Percentiles rank a stretch among this genome's conserved stretches.
Conservation (phyloP, 176 grass and related monocot species). For the Lolium rigidum region DNA sequence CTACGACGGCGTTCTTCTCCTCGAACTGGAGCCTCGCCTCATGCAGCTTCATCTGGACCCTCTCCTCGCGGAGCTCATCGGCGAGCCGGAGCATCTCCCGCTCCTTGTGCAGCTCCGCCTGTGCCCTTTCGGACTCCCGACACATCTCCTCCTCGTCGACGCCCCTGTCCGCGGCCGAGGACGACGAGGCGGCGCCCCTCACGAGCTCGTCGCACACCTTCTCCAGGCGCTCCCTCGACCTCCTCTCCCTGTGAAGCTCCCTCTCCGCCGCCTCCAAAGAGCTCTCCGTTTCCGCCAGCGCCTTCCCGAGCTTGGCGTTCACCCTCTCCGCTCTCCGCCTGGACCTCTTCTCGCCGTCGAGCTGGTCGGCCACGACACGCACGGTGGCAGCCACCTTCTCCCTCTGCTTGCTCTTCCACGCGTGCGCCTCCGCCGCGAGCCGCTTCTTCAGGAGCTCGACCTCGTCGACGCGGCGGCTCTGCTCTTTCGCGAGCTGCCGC, state of each 20-base stretch:
- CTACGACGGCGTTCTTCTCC: slow-evolving; percentile 81
- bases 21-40: slow-evolving; percentile 87
- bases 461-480: background rate
- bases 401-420: slow-evolving; percentile 56
- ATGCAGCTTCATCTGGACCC: slow-evolving; percentile 85
- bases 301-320: slow-evolving; percentile 60
- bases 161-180: background rate
- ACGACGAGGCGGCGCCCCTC: slow-evolving; percentile 33
- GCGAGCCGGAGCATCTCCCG: slow-evolving; percentile 81
- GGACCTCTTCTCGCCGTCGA: slow-evolving; percentile 62
- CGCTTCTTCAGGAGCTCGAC: background rate
- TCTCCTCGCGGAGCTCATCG: slow-evolving; percentile 84
- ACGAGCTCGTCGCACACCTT: slow-evolving; percentile 69
- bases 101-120: slow-evolving; percentile 73
- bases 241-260: slow-evolving; percentile 69
- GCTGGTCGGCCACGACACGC: slow-evolving; percentile 47
- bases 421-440: slow-evolving; percentile 48
- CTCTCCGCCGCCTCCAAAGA: slow-evolving; percentile 44
- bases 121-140: slow-evolving; percentile 47
- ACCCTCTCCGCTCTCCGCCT: slow-evolving; percentile 61
- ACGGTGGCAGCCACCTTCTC: slow-evolving; percentile 61
- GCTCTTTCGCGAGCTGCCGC: slow-evolving; percentile 41
- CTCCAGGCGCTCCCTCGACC: slow-evolving; percentile 62
- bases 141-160: slow-evolving; percentile 60
- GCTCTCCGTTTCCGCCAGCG: slow-evolving; percentile 49